Evolutionary conservation across 768 basidiomycete genomes (phyloP), one percentile per base, ranked within the genome.

Genomic region (Collybia nuda): DNA sequence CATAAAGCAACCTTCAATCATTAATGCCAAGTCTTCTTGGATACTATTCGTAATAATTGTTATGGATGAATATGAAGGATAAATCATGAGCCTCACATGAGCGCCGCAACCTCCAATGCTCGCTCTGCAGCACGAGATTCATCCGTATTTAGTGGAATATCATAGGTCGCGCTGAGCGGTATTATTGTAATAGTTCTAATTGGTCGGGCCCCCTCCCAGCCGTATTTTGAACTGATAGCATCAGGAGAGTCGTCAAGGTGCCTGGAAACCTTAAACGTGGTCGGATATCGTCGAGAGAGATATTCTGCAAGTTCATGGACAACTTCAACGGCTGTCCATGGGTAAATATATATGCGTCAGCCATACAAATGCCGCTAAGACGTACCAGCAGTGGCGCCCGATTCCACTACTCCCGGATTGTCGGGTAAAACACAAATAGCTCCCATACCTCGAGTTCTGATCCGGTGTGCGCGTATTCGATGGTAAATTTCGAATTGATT

Each of bases 251-350:
- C 49, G 24, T 59, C 50, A 32, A 59, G 15, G 57, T 75, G 70
- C 37, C 86, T 79, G 9, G 63, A 69, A 22, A 84, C 74, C 5
- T 64, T 58, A 60, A 84, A 88, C 8, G 80, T 74, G 26, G 62
- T 61, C 3, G 87, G 86, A 58, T 86, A 85, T 40, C 86, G 77
- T 44, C 75, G 71, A 19, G 77, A 75, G 45, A 90, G 74, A 58
- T 84, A 88, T 58, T 86, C 85, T 2, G 82, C 74, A 35, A 88
- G 65, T 59, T 88, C 86, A 52, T 88, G 81, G 15, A 85, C 78
- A 21, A 86, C 70, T 63, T 88, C 86, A 40, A 80, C 69, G 6
- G 84, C 86, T 32, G 9, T 32, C 9, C 9, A 32, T 32, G 12
- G 32, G 24, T 26, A 32, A 11, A 11, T 32, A 2, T 32, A 11